phyloP scores from a whole-genome alignment of 257 asterid species.

The Cruciata laevipes region DNA sequence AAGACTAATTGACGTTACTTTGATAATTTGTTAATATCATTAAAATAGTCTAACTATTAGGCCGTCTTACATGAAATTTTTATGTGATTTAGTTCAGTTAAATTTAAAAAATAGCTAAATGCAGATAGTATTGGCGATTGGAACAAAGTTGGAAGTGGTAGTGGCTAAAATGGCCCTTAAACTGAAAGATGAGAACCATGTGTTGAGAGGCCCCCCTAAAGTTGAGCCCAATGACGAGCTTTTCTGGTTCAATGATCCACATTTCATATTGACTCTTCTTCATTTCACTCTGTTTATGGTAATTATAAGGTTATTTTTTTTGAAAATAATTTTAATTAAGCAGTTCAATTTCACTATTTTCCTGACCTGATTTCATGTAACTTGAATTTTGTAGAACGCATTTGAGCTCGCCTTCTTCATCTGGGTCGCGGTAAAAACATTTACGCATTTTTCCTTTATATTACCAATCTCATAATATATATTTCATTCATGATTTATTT shows the following conservation, averaged over 20 bases:
- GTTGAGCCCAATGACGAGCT: conserved; percentile 53
- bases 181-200: conserved; percentile 28
- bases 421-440: conserved; percentile 70
- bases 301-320: background rate
- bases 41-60: too few relatives aligned
- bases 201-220: conserved; percentile 57
- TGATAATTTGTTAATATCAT: too few relatives aligned
- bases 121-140: conserved; percentile 53
- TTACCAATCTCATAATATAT: too few relatives aligned
- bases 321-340: too few relatives aligned
- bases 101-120: too few relatives aligned
- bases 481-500: background rate
- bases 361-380: background rate
- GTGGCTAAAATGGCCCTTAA: conserved; percentile 67
- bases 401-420: conserved; percentile 61
- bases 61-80: too few relatives aligned
- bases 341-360: background rate
- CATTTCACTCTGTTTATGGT: conserved; percentile 64
- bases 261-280: conserved; percentile 49
- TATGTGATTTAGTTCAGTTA: too few relatives aligned
- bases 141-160: conserved; percentile 59
- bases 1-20: too few relatives aligned
- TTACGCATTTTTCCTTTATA: too few relatives aligned
- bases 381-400: conserved; percentile 42
- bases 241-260: conserved; percentile 69